Evolutionary conservation across 225 moss, liverwort and hornwort species (phyloP).

Genomic region (Thuidium tamariscinum): DNA sequence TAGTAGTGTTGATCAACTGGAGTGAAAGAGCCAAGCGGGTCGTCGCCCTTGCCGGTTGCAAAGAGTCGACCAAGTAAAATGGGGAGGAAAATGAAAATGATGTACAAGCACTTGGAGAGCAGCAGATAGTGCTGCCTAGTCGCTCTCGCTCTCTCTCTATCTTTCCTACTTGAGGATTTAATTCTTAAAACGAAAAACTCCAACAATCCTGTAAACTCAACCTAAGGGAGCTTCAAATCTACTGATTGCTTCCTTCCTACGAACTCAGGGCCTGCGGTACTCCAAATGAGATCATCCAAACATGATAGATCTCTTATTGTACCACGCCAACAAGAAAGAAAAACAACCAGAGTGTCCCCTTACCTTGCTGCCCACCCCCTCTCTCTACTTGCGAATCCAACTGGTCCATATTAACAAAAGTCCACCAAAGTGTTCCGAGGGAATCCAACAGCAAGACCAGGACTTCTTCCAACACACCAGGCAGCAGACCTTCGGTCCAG

Average conservation of each 20-base stretch:
- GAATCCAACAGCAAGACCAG: background rate
- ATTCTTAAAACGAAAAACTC: background rate
- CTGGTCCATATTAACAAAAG: background rate
- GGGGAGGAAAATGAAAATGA: constrained; percentile 1
- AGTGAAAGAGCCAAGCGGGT: background rate
- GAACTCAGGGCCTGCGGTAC: background rate
- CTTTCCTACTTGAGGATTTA: background rate
- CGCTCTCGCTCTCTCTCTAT: background rate
- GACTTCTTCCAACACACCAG: background rate
- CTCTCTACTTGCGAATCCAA: background rate
- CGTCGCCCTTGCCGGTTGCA: background rate
- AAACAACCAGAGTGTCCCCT: background rate
- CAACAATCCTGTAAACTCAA: background rate
- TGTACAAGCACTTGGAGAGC: constrained; percentile 10
- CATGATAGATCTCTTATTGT: background rate
- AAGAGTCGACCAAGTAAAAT: constrained; percentile 4
- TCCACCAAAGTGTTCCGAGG: background rate
- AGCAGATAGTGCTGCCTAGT: background rate
- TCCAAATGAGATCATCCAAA: background rate
- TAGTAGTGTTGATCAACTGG: background rate
- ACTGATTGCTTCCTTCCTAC: background rate
- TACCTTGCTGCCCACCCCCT: background rate
- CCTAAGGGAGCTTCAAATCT: background rate
- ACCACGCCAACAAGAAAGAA: background rate
- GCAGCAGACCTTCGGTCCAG: constrained; percentile 5